Conservation (phyloP, 352 stramenopile species). For the Pilasporangium apinafurcum region DNA sequence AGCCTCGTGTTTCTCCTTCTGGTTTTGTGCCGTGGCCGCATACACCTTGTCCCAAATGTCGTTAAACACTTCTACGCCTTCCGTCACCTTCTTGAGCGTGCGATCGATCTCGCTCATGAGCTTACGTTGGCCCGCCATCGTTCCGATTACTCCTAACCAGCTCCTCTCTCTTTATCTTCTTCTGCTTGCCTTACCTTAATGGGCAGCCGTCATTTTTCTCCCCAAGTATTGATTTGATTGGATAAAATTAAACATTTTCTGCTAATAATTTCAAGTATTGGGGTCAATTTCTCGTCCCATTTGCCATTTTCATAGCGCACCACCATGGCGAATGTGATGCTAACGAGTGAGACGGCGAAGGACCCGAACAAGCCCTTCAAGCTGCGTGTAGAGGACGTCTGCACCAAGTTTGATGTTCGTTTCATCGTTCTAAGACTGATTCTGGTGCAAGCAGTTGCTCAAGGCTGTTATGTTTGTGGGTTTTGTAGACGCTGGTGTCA, state of each 20-base stretch:
- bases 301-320: too few relatives aligned
- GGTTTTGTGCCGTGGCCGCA: conserved; percentile 92
- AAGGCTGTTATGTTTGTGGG: too few relatives aligned
- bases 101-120: conserved; percentile 96
- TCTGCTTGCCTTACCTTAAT: background rate
- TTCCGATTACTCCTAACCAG: conserved; percentile 1
- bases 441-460: too few relatives aligned
- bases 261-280: too few relatives aligned
- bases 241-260: background rate
- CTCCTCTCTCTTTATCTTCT: background rate
- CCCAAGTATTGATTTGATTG: background rate
- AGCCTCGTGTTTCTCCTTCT: conserved; percentile 99
- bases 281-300: too few relatives aligned
- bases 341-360: conserved; percentile 84
- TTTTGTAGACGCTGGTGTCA: conserved; percentile 52
- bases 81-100: conserved; percentile 99
- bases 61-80: conserved; percentile 98
- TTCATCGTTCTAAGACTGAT: too few relatives aligned
- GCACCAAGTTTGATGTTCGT: conserved; percentile 73
- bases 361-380: conserved; percentile 87
- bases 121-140: conserved; percentile 81
- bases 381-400: conserved; percentile 80
- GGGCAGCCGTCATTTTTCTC: background rate
- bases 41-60: conserved; percentile 99
- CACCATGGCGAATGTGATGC: conserved; percentile 86